These are phyloP conservation scores for Paxillus rubicundulus DNA, from an alignment of 768 basidiomycete species.

Conservation along the genomic window DNA sequence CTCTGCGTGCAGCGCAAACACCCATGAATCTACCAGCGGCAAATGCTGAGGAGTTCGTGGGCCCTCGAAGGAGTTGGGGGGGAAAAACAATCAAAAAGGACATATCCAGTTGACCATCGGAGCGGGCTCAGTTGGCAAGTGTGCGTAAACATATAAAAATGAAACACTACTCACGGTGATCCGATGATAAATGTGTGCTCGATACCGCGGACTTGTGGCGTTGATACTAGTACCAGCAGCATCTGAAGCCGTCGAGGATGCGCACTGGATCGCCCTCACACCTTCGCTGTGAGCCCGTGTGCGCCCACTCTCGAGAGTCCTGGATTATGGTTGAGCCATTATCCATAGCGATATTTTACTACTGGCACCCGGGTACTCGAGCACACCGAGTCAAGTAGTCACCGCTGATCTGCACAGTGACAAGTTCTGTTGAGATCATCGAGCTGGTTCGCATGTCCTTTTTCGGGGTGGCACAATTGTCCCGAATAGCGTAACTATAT, in stretches of 20 bases:
- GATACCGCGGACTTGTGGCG: conserved; percentile 21
- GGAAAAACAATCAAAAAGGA: not conserved
- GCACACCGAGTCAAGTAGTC: too few relatives aligned
- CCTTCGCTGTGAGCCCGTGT: not conserved
- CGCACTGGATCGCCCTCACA: too few relatives aligned
- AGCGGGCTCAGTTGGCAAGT: not conserved
- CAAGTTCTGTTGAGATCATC: not conserved
- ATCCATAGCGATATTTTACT: not conserved
- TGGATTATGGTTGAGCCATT: not conserved
- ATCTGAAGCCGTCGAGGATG: not conserved
- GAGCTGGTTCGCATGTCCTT: not conserved
- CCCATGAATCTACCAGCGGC: conserved; percentile 3
- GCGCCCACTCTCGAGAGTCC: conserved; percentile 2
- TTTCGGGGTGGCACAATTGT: not conserved
- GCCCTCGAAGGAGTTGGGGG: not conserved
- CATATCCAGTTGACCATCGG: not conserved
- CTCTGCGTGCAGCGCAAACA: not conserved
- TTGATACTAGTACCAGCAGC: not conserved
- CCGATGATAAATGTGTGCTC: not conserved
- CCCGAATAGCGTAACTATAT: too few relatives aligned
- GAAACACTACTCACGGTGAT: conserved; percentile 9
- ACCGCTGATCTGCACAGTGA: not conserved
- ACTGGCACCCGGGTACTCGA: too few relatives aligned
- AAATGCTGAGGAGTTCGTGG: conserved; percentile 8
- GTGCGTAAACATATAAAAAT: not conserved